A percentile compares a stretch with the other conserved stretches of the same genome.
Conservation (phyloP, 2,329 filamentous ascomycete genomes). For the Triangularia verruculosa region DNA sequence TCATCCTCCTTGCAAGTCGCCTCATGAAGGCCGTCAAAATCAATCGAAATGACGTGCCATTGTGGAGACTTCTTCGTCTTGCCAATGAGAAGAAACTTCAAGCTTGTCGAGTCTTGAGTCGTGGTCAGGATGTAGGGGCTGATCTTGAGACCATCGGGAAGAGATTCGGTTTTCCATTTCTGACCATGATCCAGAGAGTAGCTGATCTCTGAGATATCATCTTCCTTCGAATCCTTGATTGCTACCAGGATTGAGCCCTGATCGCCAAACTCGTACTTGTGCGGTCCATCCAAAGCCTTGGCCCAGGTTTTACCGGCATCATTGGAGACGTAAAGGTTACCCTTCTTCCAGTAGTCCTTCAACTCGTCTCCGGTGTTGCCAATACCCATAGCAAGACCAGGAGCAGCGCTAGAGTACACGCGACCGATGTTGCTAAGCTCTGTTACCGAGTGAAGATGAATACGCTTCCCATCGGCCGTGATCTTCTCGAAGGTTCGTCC, state of each 20-base stretch:
- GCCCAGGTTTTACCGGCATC: slow-evolving; percentile 87
- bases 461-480: slow-evolving; percentile 61
- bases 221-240: slow-evolving; percentile 66
- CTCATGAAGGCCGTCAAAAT: slow-evolving; percentile 80
- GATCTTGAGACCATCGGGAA: slow-evolving; percentile 66
- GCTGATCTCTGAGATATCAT: slow-evolving; percentile 54
- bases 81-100: slow-evolving; percentile 83
- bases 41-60: slow-evolving; percentile 69
- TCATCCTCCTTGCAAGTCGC: slow-evolving; percentile 73
- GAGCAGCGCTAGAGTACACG: slow-evolving; percentile 90
- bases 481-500: slow-evolving; percentile 79
- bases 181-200: slow-evolving; percentile 92
- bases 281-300: slow-evolving; percentile 70
- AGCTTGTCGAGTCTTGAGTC: slow-evolving; percentile 84
- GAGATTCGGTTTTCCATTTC: slow-evolving; percentile 69
- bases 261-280: slow-evolving; percentile 96
- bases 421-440: slow-evolving; percentile 77
- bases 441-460: slow-evolving; percentile 93
- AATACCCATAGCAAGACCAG: slow-evolving; percentile 89
- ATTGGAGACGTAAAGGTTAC: slow-evolving; percentile 83
- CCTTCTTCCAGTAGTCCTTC: slow-evolving; percentile 67
- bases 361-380: slow-evolving; percentile 83
- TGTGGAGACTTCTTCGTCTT: slow-evolving; percentile 49
- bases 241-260: slow-evolving; percentile 87
- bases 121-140: slow-evolving; percentile 75